A percentile compares a stretch with the other conserved stretches of the same genome.
Conservation (phyloP, 2,329 filamentous ascomycete species). For the Alternaria infectoria region DNA sequence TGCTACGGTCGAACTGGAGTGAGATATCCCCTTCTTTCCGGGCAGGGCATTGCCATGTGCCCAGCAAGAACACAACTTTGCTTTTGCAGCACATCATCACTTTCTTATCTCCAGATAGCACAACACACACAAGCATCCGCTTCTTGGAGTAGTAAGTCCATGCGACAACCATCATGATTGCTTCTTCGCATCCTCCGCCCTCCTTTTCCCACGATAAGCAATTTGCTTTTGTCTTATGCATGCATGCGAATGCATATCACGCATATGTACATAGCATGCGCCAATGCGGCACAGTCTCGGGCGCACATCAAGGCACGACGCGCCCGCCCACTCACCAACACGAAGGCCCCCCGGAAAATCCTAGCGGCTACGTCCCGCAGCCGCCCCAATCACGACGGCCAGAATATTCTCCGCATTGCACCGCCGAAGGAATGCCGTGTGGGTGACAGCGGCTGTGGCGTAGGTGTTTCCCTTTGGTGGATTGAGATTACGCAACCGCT, state of each 20-base stretch:
- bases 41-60: background rate
- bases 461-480: background rate
- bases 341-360: background rate
- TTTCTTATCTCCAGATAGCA: background rate
- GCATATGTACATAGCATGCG: background rate
- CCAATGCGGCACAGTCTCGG: background rate
- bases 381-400: background rate
- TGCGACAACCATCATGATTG: fast-evolving
- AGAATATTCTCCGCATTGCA: background rate
- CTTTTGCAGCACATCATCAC: background rate
- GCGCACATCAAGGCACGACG: background rate
- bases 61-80: background rate
- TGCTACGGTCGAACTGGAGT: background rate
- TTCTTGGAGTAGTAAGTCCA: background rate
- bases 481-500: slow-evolving; percentile 10
- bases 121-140: background rate
- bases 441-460: background rate
- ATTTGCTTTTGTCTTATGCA: background rate
- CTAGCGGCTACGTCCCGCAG: background rate
- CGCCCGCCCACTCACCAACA: background rate
- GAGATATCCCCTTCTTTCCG: background rate
- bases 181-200: background rate
- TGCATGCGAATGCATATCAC: background rate
- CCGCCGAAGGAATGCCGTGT: background rate
- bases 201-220: background rate